These are phyloP conservation scores for Dendrostoma leiphaemia DNA, from an alignment of 2,329 filamentous ascomycete species.

Conservation along the genomic window DNA sequence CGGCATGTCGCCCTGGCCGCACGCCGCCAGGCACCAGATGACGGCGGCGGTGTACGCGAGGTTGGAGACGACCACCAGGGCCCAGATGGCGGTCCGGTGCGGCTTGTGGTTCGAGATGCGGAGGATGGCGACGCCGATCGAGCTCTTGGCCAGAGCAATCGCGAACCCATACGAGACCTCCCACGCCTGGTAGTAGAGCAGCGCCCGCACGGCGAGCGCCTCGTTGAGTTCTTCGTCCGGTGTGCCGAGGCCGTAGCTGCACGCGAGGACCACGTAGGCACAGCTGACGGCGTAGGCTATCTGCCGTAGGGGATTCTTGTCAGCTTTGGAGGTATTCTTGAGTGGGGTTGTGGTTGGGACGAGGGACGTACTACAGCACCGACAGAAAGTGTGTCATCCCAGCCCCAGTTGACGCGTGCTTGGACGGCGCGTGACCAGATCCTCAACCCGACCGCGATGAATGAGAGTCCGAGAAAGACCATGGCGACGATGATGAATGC, in stretches of 20 bases:
- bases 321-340: no score
- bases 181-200: background rate
- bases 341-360: no score
- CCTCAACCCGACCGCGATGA: background rate
- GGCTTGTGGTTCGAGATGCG: background rate
- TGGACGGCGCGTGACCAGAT: background rate
- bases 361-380: background rate
- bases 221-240: background rate
- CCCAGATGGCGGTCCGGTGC: background rate
- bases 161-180: background rate
- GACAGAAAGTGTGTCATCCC: background rate
- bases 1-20: background rate
- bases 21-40: background rate
- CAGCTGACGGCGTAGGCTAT: background rate
- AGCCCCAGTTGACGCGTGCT: background rate
- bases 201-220: background rate
- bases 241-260: background rate
- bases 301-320: no score
- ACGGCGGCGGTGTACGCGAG: background rate
- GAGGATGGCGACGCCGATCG: background rate
- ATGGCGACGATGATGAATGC: background rate
- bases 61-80: background rate
- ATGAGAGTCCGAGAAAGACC: background rate
- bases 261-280: background rate
- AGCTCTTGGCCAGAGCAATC: background rate